These are phyloP conservation scores for Pelagomonas calceolata DNA, from an alignment of 108 stramenopile genomes.

Conservation along the genomic window DNA sequence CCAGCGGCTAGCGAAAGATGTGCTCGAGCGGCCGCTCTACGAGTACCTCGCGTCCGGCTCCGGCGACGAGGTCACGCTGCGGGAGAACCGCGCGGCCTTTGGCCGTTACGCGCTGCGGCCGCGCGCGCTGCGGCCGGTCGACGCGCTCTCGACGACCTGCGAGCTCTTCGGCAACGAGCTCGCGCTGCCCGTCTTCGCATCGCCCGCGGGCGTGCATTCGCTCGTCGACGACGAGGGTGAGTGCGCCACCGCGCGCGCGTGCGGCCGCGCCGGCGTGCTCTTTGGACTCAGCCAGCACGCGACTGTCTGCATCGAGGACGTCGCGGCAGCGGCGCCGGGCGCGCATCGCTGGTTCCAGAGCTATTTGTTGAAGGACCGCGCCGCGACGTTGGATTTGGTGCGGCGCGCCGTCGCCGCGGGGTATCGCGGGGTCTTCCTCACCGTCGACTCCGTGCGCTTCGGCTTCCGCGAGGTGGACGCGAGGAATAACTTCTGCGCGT, in stretches of 20 bases:
- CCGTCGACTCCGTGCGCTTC: constrained; percentile 70
- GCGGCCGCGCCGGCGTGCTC: constrained; percentile 33
- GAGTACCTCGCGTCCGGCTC: constrained; percentile 63
- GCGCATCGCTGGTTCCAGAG: constrained; percentile 51
- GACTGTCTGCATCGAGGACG: constrained; percentile 61
- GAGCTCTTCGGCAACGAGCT: constrained; percentile 40
- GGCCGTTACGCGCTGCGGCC: constrained; percentile 56
- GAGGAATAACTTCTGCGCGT: constrained; percentile 56
- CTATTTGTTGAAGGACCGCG: constrained; percentile 63
- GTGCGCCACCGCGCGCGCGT: constrained; percentile 56
- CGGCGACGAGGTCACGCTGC: constrained; percentile 57
- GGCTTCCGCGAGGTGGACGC: constrained; percentile 71
- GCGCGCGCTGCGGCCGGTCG: constrained; percentile 55
- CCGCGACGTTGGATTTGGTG: constrained; percentile 42
- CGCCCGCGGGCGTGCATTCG: constrained; percentile 63
- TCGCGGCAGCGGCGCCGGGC: constrained; percentile 27
- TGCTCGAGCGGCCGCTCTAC: constrained; percentile 42
- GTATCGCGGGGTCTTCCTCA: constrained; percentile 53
- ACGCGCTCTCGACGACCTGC: constrained; percentile 34
- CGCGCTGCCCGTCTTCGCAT: constrained; percentile 53
- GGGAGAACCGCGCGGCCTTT: constrained; percentile 50
- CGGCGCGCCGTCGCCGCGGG: constrained; percentile 52
- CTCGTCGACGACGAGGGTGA: constrained; percentile 53
- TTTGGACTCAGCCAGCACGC: constrained; percentile 63
- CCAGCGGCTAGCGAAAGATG: constrained; percentile 36